Percentiles rank a stretch among this genome's conserved stretches.
phyloP scores from a whole-genome alignment of 2,329 filamentous ascomycete genomes.

The Monilinia vaccinii-corymbosi region DNA sequence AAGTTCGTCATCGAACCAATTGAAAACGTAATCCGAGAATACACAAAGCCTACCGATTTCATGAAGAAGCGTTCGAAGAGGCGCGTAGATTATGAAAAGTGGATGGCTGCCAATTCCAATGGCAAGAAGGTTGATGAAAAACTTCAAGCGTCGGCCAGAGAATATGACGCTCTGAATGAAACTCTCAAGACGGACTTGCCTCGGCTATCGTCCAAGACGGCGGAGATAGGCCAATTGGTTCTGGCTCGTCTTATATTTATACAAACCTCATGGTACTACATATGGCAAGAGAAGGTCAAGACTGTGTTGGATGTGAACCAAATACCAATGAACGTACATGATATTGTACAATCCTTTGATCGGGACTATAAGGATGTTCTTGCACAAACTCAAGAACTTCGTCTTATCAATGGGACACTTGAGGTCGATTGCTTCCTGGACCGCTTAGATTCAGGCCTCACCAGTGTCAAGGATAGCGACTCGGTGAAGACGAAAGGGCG shows the following conservation, averaged over 20 bases:
- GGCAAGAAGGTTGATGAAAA: conserved; percentile 85
- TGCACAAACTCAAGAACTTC: conserved; percentile 59
- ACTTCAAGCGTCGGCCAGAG: conserved; percentile 72
- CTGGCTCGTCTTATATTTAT: conserved; percentile 77
- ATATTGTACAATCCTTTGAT: conserved; percentile 70
- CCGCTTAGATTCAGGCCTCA: conserved; percentile 22
- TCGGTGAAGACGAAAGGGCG: conserved; percentile 17
- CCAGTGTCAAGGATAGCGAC: neutral
- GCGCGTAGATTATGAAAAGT: conserved; percentile 80
- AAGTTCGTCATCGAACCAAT: conserved; percentile 82
- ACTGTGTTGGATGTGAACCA: conserved; percentile 58
- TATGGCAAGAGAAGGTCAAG: conserved; percentile 77
- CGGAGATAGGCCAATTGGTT: conserved; percentile 74
- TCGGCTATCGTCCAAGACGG: conserved; percentile 70
- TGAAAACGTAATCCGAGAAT: conserved; percentile 66
- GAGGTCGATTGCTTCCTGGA: conserved; percentile 7
- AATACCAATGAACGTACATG: conserved; percentile 56
- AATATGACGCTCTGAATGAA: conserved; percentile 78
- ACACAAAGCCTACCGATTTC: conserved; percentile 74
- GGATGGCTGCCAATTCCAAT: conserved; percentile 64
- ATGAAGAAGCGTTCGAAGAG: conserved; percentile 94
- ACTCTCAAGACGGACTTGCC: conserved; percentile 89
- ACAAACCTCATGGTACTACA: conserved; percentile 72
- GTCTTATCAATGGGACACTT: conserved; percentile 67
- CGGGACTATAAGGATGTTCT: conserved; percentile 72